Conservation (phyloP, 2,329 filamentous ascomycete genomes). For the Colletotrichum brevisporum region DNA sequence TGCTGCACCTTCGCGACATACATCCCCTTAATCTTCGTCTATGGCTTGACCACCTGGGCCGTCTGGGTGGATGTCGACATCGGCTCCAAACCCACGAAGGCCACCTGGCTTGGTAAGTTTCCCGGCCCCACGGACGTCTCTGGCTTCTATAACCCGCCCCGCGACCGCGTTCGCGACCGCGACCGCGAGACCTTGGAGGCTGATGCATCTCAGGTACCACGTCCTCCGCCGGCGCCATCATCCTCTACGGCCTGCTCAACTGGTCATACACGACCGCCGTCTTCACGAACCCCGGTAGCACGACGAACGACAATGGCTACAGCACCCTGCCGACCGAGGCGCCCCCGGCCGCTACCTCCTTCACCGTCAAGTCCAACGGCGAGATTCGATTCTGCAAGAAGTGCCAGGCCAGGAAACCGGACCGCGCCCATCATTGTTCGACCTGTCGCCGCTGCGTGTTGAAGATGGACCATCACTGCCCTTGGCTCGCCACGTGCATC, state of each 20-base stretch:
- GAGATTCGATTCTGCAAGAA: constrained; percentile 96
- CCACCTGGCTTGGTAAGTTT: constrained; percentile 69
- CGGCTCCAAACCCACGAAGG: constrained; percentile 69
- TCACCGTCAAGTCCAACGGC: constrained; percentile 94
- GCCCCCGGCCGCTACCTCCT: constrained; percentile 73
- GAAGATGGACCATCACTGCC: constrained; percentile 99
- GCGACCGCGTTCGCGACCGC: background rate
- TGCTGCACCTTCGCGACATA: constrained; percentile 86
- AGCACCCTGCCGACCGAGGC: constrained; percentile 84
- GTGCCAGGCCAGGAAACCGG: constrained; percentile 93
- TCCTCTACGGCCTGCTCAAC: constrained; percentile 84
- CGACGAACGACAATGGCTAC: constrained; percentile 77
- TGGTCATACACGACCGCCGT: constrained; percentile 94
- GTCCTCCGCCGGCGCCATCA: constrained; percentile 74
- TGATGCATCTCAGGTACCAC: constrained; percentile 59
- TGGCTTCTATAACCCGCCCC: background rate
- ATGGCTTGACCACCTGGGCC: constrained; percentile 92
- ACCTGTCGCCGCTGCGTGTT: constrained; percentile 94
- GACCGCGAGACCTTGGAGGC: constrained; percentile 33
- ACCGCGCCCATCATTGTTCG: constrained; percentile 96
- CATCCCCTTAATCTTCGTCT: constrained; percentile 91
- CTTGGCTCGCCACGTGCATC: constrained; percentile 96
- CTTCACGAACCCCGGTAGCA: constrained; percentile 88
- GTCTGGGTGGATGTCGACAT: constrained; percentile 88
- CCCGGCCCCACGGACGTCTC: background rate